Conservation (phyloP, 2,329 filamentous ascomycete genomes). For the Dactylellina leptospora region DNA sequence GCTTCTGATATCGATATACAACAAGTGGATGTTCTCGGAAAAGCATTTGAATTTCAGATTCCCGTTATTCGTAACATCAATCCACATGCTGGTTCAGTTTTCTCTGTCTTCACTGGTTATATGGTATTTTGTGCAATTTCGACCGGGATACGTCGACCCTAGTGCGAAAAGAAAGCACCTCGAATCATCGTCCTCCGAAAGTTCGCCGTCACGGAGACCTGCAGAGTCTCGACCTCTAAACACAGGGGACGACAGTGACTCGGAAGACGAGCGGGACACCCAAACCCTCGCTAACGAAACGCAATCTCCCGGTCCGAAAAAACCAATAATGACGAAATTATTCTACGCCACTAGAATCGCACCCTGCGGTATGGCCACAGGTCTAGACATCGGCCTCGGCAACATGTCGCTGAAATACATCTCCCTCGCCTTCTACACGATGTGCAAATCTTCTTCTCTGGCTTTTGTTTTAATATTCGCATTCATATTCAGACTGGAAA, state of each 20-base stretch:
- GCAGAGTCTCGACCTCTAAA: conserved; percentile 60
- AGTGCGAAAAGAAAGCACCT: conserved; percentile 56
- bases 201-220: conserved; percentile 66
- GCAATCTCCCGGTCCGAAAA: conserved; percentile 54
- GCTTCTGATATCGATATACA: conserved; percentile 93
- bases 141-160: conserved; percentile 66
- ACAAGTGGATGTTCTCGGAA: conserved; percentile 99
- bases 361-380: conserved; percentile 90
- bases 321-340: conserved; percentile 77
- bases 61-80: conserved; percentile 90
- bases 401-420: conserved; percentile 98
- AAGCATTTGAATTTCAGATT: conserved; percentile 88
- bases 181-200: conserved; percentile 65
- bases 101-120: conserved; percentile 78
- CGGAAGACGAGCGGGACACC: conserved; percentile 54
- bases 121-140: conserved; percentile 81
- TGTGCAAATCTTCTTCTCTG: conserved; percentile 93
- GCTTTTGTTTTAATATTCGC: conserved; percentile 96
- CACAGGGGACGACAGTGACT: conserved; percentile 25
- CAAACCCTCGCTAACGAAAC: conserved; percentile 48
- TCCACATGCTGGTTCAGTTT: conserved; percentile 98
- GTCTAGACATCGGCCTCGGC: conserved; percentile 92
- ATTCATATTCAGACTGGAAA: conserved; percentile 90
- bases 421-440: conserved; percentile 93
- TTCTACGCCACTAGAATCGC: conserved; percentile 94